phyloP scores from a whole-genome alignment of 208 protist genomes.

The Phytomonas sp. region DNA sequence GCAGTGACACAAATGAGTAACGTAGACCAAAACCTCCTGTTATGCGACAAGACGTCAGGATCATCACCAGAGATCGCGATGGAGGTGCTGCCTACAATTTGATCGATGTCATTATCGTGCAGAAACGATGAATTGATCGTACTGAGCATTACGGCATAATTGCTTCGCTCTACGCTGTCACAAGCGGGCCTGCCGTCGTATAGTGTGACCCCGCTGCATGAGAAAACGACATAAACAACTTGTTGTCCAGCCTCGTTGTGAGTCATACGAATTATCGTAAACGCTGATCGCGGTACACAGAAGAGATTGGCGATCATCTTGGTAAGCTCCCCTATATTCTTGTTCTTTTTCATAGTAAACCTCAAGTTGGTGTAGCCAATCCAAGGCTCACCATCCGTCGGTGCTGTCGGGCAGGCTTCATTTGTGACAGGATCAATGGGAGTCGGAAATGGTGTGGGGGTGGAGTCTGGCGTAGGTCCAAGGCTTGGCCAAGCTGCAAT shows the following conservation, averaged over 20 bases:
- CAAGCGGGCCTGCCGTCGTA: slow-evolving; percentile 15
- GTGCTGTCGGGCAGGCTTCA: slow-evolving; percentile 31
- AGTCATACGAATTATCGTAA: background rate
- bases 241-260: background rate
- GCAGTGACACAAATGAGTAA: slow-evolving; percentile 25
- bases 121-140: slow-evolving; percentile 11
- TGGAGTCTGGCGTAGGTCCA: slow-evolving; percentile 2
- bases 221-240: slow-evolving; percentile 11
- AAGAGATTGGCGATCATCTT: background rate
- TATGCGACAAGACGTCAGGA: background rate
- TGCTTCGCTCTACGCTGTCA: slow-evolving; percentile 30
- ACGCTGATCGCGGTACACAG: background rate
- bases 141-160: slow-evolving; percentile 29
- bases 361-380: background rate
- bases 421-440: slow-evolving; percentile 46
- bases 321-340: background rate
- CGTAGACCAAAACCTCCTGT: slow-evolving; percentile 8
- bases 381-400: background rate
- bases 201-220: background rate
- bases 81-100: slow-evolving; percentile 20
- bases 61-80: slow-evolving; percentile 36
- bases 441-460: slow-evolving; percentile 8
- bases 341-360: background rate
- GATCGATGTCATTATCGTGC: slow-evolving; percentile 14
- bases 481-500: slow-evolving; percentile 16